Evolutionary conservation across 2,329 filamentous ascomycete genomes (phyloP).

Genomic region (Fusarium udum): DNA sequence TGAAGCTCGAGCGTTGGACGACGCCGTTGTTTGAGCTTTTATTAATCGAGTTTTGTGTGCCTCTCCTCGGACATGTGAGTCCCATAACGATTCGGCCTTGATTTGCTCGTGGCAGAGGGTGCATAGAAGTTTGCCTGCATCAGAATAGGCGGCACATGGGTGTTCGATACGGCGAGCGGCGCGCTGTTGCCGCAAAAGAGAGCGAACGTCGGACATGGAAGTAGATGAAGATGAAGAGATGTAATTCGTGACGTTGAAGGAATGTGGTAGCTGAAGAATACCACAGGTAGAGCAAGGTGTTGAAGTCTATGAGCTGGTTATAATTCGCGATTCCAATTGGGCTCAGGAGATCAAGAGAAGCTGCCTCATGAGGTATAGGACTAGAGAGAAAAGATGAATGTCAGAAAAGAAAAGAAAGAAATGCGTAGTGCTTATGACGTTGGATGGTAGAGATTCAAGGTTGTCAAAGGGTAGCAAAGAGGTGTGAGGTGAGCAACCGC

Average conservation of each 20-base stretch:
- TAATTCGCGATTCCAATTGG: not conserved
- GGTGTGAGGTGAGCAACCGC: constrained; percentile 29
- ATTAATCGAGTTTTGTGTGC: constrained; percentile 50
- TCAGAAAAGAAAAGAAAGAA: constrained; percentile 10
- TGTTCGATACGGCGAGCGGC: constrained; percentile 77
- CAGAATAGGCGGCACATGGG: constrained; percentile 73
- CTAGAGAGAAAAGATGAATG: not conserved
- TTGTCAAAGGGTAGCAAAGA: constrained; percentile 28
- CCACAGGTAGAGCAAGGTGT: constrained; percentile 18
- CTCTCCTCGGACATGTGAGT: constrained; percentile 64
- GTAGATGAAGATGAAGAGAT: not conserved
- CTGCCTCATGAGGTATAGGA: not conserved
- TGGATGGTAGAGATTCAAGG: constrained; percentile 15
- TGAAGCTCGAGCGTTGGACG: constrained; percentile 24
- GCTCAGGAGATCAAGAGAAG: not conserved
- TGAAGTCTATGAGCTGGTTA: not conserved
- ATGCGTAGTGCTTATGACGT: constrained; percentile 23
- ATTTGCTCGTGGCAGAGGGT: constrained; percentile 71
- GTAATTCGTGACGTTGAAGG: not conserved
- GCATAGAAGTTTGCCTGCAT: constrained; percentile 74
- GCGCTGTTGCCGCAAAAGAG: constrained; percentile 81
- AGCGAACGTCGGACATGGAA: constrained; percentile 80
- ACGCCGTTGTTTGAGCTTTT: constrained; percentile 34
- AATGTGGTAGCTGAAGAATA: not conserved
- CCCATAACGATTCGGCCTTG: constrained; percentile 74